Evolutionary conservation across 768 basidiomycete species (phyloP).

Genomic region (Leucogyrophana mollusca): DNA sequence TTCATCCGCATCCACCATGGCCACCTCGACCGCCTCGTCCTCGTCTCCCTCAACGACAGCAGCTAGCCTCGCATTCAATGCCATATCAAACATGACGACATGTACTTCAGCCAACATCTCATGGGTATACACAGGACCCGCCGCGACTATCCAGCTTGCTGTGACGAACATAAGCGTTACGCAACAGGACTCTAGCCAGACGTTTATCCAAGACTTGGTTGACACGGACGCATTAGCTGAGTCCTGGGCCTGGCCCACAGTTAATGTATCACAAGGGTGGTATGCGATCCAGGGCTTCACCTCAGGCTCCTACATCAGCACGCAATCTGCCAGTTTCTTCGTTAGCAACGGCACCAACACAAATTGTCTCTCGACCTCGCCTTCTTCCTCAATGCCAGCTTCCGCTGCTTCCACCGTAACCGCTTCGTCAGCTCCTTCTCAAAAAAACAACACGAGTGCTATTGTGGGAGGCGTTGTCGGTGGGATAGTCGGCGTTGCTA

Average conservation of each 20-base stretch:
- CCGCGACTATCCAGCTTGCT: constrained; percentile 28
- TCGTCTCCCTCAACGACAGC: constrained; percentile 12
- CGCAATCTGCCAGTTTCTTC: constrained; percentile 31
- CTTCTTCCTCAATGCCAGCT: constrained; percentile 11
- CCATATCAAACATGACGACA: constrained; percentile 30
- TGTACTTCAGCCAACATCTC: constrained; percentile 31
- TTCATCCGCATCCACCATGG: constrained; percentile 1
- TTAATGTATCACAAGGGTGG: constrained; percentile 48
- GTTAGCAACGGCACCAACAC: constrained; percentile 36
- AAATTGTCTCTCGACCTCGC: constrained; percentile 27
- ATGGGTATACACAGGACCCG: constrained; percentile 41
- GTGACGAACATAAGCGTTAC: constrained; percentile 38
- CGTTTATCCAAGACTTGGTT: constrained; percentile 25
- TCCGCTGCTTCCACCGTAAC: constrained; percentile 4
- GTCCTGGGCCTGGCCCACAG: constrained; percentile 42
- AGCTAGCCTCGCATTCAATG: constrained; percentile 17
- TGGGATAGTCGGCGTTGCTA: constrained; percentile 34
- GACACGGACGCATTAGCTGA: constrained; percentile 19
- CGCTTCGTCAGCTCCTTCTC: constrained; percentile 20
- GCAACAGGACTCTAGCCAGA: constrained; percentile 19
- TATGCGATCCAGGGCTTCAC: constrained; percentile 35
- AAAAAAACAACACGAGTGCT: constrained; percentile 35
- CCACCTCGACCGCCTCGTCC: constrained; percentile 5
- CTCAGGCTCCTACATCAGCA: constrained; percentile 2
- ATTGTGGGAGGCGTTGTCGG: constrained; percentile 57